Evolutionary conservation across 306 rosid species (phyloP).

Genomic region (Begonia peltatifolia): DNA sequence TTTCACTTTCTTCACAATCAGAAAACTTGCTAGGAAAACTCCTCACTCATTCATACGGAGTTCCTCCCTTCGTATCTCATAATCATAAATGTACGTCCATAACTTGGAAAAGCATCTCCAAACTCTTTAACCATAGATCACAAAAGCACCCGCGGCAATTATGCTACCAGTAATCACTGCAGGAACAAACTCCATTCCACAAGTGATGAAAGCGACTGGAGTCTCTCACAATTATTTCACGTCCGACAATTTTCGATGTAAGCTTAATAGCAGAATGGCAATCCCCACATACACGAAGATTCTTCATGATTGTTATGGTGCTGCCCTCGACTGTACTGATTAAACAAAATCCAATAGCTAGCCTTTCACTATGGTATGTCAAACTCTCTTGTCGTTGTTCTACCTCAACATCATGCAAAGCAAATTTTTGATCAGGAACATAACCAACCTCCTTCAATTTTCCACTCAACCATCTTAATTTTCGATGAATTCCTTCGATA

Average conservation of each 20-base stretch:
- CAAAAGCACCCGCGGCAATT: no score
- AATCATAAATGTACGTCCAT: no score
- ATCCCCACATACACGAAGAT: conserved; percentile 24
- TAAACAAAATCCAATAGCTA: conserved; percentile 60
- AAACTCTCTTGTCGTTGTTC: conserved; percentile 63
- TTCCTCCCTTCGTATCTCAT: no score
- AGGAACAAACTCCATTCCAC: conserved; percentile 16
- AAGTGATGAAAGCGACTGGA: conserved; percentile 27
- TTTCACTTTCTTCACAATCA: no score
- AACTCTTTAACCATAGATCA: no score
- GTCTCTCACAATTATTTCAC: conserved; percentile 18
- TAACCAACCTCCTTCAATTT: conserved; percentile 60
- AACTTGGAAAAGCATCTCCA: no score
- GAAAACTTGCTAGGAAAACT: no score
- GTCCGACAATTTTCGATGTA: conserved; percentile 10
- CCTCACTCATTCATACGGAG: no score
- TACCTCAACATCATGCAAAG: conserved; percentile 52
- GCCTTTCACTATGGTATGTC: conserved; percentile 63
- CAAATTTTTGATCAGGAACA: conserved; percentile 50
- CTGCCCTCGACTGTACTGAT: conserved; percentile 51
- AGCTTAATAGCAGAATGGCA: conserved; percentile 20
- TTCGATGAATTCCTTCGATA: conserved; percentile 28
- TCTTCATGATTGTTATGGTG: conserved; percentile 35
- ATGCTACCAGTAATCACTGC: conserved; percentile 23
- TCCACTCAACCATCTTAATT: conserved; percentile 44